Conservation (phyloP, 2,329 filamentous ascomycete genomes). For the Plenodomus tracheiphilus region DNA sequence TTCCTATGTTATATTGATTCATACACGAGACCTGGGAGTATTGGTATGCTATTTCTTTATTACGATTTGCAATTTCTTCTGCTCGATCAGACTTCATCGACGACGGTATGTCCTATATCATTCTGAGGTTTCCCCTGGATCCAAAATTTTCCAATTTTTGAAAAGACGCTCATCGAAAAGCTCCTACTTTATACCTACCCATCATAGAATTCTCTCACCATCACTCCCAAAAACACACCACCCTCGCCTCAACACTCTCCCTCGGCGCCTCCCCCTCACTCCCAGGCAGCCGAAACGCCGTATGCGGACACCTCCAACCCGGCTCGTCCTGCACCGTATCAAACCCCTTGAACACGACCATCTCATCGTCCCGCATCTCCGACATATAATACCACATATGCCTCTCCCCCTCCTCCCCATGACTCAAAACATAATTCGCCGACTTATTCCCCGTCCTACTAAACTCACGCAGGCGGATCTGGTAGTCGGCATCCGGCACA, state of each 20-base stretch:
- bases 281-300: constrained; percentile 22
- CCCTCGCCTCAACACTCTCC: constrained; percentile 32
- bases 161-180: too few species aligned
- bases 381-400: constrained; percentile 36
- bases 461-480: constrained; percentile 17
- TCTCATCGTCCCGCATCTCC: constrained; percentile 24
- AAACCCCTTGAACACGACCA: constrained; percentile 32
- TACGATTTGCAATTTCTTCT: too few species aligned
- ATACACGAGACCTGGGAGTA: too few species aligned
- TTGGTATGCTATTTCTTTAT: too few species aligned
- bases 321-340: constrained; percentile 19
- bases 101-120: too few species aligned
- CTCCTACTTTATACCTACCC: too few species aligned
- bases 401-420: constrained; percentile 8
- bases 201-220: too few species aligned
- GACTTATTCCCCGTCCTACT: constrained; percentile 16
- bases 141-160: too few species aligned
- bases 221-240: constrained; percentile 22
- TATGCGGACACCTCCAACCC: constrained; percentile 32
- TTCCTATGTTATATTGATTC: too few species aligned
- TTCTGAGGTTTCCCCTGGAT: too few species aligned
- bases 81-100: too few species aligned
- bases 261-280: constrained; percentile 17
- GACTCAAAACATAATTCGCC: constrained; percentile 24
- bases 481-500: constrained; percentile 21